phyloP scores from a whole-genome alignment of 169 alveolate species.

The Theileria equi region DNA sequence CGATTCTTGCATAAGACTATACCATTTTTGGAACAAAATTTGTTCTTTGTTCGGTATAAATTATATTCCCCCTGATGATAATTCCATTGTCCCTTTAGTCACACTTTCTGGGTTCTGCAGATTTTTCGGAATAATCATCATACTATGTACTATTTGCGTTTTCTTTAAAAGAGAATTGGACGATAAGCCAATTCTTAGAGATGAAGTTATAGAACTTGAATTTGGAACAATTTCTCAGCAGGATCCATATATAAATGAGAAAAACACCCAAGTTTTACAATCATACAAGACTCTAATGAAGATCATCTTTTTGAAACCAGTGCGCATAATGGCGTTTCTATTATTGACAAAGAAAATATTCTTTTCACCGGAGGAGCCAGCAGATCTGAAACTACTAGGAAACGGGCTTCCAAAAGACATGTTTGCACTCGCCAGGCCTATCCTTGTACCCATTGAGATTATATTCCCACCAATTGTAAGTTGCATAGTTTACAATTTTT shows the following conservation, averaged over 20 bases:
- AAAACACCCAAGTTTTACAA: background rate
- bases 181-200: slow-evolving; percentile 29
- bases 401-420: slow-evolving; percentile 71
- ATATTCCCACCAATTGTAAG: slow-evolving; percentile 72
- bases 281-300: slow-evolving; percentile 13
- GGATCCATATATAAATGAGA: slow-evolving; percentile 49
- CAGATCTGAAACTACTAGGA: slow-evolving; percentile 68
- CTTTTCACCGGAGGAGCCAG: slow-evolving; percentile 68
- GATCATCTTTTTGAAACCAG: slow-evolving; percentile 53
- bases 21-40: slow-evolving; percentile 31
- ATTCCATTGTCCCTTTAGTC: slow-evolving; percentile 37
- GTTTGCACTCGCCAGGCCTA: slow-evolving; percentile 65
- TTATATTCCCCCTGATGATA: slow-evolving; percentile 31
- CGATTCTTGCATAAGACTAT: slow-evolving; percentile 37
- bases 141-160: slow-evolving; percentile 40
- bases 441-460: slow-evolving; percentile 66
- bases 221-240: slow-evolving; percentile 13
- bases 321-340: slow-evolving; percentile 51
- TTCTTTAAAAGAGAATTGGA: slow-evolving; percentile 37
- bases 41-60: slow-evolving; percentile 31
- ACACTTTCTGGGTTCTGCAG: slow-evolving; percentile 30
- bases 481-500: background rate
- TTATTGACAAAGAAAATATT: slow-evolving; percentile 58
- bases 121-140: slow-evolving; percentile 34
- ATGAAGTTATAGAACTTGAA: background rate